Conservation (phyloP, 768 basidiomycete species). For the Boletus subparvulus region DNA sequence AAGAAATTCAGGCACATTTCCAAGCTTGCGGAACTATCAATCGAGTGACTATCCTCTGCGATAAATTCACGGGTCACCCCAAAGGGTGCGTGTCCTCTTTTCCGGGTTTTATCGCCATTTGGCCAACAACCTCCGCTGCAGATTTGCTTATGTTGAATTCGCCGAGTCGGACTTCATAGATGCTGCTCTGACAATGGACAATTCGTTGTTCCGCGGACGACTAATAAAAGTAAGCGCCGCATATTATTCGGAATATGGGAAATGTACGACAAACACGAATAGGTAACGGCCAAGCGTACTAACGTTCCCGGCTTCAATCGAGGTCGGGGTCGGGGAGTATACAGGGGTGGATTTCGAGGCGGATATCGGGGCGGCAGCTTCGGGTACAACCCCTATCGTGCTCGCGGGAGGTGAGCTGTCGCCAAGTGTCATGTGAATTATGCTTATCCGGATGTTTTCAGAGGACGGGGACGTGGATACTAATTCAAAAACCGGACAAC, state of each 20-base stretch:
- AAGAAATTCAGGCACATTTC: constrained; percentile 97
- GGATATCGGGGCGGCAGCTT: constrained; percentile 55
- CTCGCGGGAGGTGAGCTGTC: constrained; percentile 68
- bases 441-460: constrained; percentile 27
- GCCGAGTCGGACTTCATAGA: constrained; percentile 90
- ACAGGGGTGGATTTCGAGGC: constrained; percentile 60
- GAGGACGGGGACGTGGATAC: constrained; percentile 76
- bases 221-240: constrained; percentile 73
- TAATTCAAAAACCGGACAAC: constrained; percentile 27
- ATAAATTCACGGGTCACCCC: constrained; percentile 99
- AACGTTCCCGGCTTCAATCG: constrained; percentile 92
- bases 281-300: constrained; percentile 96
- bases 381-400: constrained; percentile 55
- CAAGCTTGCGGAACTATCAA: constrained; percentile 98
- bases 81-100: constrained; percentile 69
- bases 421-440: constrained; percentile 8
- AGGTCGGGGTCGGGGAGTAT: constrained; percentile 74
- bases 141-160: constrained; percentile 99
- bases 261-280: background rate
- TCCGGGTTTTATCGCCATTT: background rate
- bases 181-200: constrained; percentile 90
- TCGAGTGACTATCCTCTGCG: constrained; percentile 97
- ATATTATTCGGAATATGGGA: background rate
- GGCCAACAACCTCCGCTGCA: constrained; percentile 34
- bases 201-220: constrained; percentile 92